Evolutionary conservation across 73 alveolate species (phyloP), one percentile per base, ranked within the genome.

Genomic region (Tetrahymena malaccensis): DNA sequence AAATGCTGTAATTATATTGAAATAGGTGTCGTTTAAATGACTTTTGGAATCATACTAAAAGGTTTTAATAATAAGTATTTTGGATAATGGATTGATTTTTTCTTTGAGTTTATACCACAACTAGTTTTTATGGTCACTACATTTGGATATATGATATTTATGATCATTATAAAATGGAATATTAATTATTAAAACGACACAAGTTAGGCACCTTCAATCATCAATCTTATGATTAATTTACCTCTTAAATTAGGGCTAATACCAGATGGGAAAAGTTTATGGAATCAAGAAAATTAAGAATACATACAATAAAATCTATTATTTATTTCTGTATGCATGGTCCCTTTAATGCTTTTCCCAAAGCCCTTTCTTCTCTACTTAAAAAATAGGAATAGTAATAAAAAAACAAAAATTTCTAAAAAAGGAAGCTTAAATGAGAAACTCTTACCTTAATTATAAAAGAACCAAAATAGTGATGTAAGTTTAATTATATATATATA

Each of bases 31-130:
- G 94, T 97, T 58, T 98, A 99, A 94, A 99, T 99, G 99, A 96
- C 97, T n/a, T 94, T 98, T 85, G 99, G 99, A 31, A 97, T 98
- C 83, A 93, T 98, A 35, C 94, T 99, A 97, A 97, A 98, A 95
- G 99, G 99, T 27, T 96, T 97, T 94, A 99, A 99, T 96, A 96
- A 99, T 89, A 56, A 96, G 55, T 97, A 98, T 96, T 99, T 98
- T 96, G 98, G 98, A 94, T 98, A 97, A 85, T 58, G 27, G 58
- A 85, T 97, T 19, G 99, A 99, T 35, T 97, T 98, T 94, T 93
- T 94, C 94, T 98, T 98, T 96, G 99, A 98, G 94, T 98, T 98
- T 93, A 96, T 99, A 22, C 99, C 99, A 37, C 98, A 99, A 94
- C 55, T 99, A n/a, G 95, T 97, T n/a, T 97, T 99, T 58, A 96